These are phyloP conservation scores for Fragaria iinumae DNA, from an alignment of 306 rosid species.

Conservation along the genomic window DNA sequence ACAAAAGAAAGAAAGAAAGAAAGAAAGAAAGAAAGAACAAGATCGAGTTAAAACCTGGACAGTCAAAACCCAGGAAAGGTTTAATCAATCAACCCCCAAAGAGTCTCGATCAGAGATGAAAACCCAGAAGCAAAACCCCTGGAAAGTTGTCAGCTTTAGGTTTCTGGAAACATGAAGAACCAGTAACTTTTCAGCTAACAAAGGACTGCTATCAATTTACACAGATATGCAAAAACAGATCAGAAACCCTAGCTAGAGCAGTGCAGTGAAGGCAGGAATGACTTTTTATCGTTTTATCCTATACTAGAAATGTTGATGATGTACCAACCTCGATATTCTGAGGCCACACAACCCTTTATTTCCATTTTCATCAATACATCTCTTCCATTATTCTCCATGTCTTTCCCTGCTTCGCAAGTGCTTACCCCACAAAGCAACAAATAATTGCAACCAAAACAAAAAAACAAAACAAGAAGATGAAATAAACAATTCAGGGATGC, in stretches of 20 bases:
- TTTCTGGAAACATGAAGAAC: background rate
- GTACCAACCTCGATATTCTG: slow-evolving; percentile 20
- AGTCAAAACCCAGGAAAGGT: background rate
- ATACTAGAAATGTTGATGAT: slow-evolving; percentile 3
- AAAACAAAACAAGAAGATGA: background rate
- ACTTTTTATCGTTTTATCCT: background rate
- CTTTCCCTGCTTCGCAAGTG: slow-evolving; percentile 9
- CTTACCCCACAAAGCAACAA: slow-evolving; percentile 26
- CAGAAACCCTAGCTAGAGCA: slow-evolving; percentile 45
- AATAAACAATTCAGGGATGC: background rate
- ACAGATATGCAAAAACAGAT: slow-evolving; percentile 6
- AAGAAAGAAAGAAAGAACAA: background rate
- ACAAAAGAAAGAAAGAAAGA: background rate
- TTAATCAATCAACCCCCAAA: background rate
- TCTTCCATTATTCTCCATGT: slow-evolving; percentile 24
- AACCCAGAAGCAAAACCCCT: background rate
- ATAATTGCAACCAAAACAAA: background rate
- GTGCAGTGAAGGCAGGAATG: background rate
- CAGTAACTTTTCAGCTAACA: no score
- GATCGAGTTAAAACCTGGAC: background rate
- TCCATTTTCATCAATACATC: slow-evolving; percentile 25
- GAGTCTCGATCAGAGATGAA: background rate
- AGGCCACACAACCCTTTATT: slow-evolving; percentile 23
- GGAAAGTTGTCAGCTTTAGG: background rate
- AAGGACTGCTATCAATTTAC: background rate